phyloP scores from a whole-genome alignment of 805 yeast genomes.

The Teunomyces cretensis region DNA sequence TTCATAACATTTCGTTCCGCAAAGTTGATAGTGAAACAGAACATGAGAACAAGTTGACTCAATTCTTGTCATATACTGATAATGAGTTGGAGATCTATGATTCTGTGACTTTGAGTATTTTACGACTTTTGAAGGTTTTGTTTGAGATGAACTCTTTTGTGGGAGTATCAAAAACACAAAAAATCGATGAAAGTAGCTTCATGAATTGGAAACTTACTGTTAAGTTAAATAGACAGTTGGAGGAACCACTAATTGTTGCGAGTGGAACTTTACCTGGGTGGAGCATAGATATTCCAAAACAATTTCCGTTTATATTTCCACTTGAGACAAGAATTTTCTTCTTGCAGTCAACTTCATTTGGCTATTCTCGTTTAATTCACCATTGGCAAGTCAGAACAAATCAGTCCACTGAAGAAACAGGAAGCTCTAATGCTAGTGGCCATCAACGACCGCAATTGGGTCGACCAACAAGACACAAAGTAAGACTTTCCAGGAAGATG shows the following conservation, averaged over 20 bases:
- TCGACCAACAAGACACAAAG: conserved; percentile 73
- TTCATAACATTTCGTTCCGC: conserved; percentile 52
- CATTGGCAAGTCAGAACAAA: conserved; percentile 61
- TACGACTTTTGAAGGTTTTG: conserved; percentile 50
- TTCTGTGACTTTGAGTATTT: conserved; percentile 34
- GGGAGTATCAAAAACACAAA: conserved; percentile 13
- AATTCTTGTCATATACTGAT: conserved; percentile 10
- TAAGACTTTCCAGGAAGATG: conserved; percentile 69
- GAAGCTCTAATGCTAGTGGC: conserved; percentile 9
- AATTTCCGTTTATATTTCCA: conserved; percentile 82
- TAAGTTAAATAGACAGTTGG: conserved; percentile 80
- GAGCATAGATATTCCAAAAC: conserved; percentile 71
- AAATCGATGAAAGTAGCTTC: conserved; percentile 36
- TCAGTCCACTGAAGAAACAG: conserved; percentile 37
- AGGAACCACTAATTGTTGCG: conserved; percentile 85
- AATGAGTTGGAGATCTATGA: conserved; percentile 25
- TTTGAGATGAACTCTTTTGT: conserved; percentile 38
- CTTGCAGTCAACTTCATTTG: conserved; percentile 85
- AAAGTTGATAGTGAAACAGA: conserved; percentile 16
- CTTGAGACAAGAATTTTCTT: conserved; percentile 75
- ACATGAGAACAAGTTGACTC: conserved; percentile 10
- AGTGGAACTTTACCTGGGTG: conserved; percentile 85
- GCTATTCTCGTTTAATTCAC: conserved; percentile 78
- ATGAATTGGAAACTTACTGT: conserved; percentile 81
- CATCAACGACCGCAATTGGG: conserved; percentile 54